Evolutionary conservation across 2,329 filamentous ascomycete species (phyloP), one percentile per base, ranked within the genome.

Genomic region (Nakataea oryzae): DNA sequence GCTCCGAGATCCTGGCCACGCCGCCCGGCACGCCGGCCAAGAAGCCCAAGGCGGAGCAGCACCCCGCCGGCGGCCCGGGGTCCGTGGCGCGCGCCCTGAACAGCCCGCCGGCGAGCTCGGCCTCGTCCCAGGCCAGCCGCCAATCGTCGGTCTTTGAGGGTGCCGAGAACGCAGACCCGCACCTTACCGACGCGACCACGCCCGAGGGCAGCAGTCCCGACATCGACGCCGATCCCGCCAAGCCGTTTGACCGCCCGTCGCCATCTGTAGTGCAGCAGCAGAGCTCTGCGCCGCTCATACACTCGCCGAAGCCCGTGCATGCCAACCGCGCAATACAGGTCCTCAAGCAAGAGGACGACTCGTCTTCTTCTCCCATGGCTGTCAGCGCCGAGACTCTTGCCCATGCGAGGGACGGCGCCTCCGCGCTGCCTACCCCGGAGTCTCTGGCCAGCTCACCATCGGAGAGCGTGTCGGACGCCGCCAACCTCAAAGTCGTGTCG

Each of bases 1-100:
- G 76, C 0, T 67, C 71, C 6, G 77, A 79, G 34, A 72, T 72
- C 5, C 71, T 85, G 6, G 78, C 77, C 1, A 83, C 82, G 4
- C 83, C 83, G 0, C 83, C 83, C 0, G 73, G 80, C 14, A 86
- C 83, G 0, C 83, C 83, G 0, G 74, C 80, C 0, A 85, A 85
- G 68, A 78, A 74, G 63, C 71, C 75, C 14, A 83, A 79, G 68
- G 71, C 70, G 56, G 70, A 73, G 7, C 64, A 56, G n/a, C n/a
- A n/a, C n/a, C n/a, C n/a, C 32, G n/a, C n/a, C 3, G 58, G 30
- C 29, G 11, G 59, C 17, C 54, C 56, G 32, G 50, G 28, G 21
- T 9, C 59, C 17, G 17, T n/a, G 29, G n/a, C 27, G 13, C 21
- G 41, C 24, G 13, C 27, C 50, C 32, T 27, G 21, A 30, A 21